Conservation (phyloP, 176 grass and related monocot species). For the Musa beccarii region DNA sequence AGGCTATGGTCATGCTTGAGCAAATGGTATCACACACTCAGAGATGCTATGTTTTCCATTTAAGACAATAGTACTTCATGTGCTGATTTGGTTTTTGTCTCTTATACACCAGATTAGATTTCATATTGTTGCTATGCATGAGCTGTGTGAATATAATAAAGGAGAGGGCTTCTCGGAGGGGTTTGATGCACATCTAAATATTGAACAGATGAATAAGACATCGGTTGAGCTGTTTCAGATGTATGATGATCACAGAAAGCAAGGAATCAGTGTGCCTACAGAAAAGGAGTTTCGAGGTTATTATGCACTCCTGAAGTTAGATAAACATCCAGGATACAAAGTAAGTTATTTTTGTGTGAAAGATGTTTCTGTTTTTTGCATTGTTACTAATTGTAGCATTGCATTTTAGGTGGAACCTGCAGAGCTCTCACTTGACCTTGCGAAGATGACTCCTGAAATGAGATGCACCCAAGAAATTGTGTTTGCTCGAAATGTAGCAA, state of each 20-base stretch:
- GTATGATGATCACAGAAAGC: conserved; percentile 84
- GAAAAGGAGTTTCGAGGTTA: conserved; percentile 95
- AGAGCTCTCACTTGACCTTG: conserved; percentile 85
- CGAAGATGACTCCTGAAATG: conserved; percentile 88
- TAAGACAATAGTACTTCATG: not conserved
- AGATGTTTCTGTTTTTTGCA: conserved; percentile 16
- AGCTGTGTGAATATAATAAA: conserved; percentile 84
- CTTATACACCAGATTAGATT: conserved; percentile 69
- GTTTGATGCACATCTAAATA: conserved; percentile 96
- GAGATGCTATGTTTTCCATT: not conserved
- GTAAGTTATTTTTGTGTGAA: conserved; percentile 25
- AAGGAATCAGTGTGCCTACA: conserved; percentile 57
- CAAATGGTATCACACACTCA: conserved; percentile 61
- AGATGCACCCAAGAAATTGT: conserved; percentile 61
- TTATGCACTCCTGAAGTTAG: conserved; percentile 95
- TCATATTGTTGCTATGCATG: conserved; percentile 91
- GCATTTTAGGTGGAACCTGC: conserved; percentile 72
- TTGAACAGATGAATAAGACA: conserved; percentile 99
- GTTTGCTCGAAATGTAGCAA: conserved; percentile 87
- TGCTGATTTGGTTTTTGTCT: conserved; percentile 2
- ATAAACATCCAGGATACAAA: conserved; percentile 98
- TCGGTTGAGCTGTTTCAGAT: conserved; percentile 96
- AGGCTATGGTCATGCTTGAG: conserved; percentile 88
- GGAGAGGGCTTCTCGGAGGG: conserved; percentile 94
- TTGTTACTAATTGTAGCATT: conserved; percentile 20